Evolutionary conservation across 2,329 filamentous ascomycete genomes (phyloP), one percentile per base, ranked within the genome.

Genomic region (Colletotrichum tanaceti): DNA sequence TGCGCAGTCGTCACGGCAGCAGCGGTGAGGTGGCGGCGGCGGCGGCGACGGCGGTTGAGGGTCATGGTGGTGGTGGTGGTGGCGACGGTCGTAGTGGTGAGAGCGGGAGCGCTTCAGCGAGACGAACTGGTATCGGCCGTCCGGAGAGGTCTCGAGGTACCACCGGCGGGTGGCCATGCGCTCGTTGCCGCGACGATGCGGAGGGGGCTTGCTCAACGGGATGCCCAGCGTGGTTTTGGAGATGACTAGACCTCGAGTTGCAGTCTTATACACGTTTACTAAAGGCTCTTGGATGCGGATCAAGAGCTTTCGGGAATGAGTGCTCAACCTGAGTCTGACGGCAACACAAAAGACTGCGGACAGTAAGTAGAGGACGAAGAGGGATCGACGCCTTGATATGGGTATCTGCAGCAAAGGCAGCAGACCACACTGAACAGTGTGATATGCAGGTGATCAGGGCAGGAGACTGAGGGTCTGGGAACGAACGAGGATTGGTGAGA

Each of bases 51-150:
- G 6, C 0, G 53, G 53, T 3, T 57, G 35, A 20, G 28, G 49
- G 18, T 60, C 39, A 46, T 74, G 75, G 65, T 75, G 72, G 58
- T 76, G 76, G 58, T 76, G 76, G 54, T 75, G 74, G 20, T 41
- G 57, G 39, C 77, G 76, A 50, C 72, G 73, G 60, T 76, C 74
- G 53, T 76, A 73, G 46, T 79, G 63, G 22, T 80, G 76, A 3
- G 80, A 80, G 63, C 75, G 76, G 20, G 80, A 80, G 62, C 79
- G 78, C 72, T 81, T 81, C 75, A 82, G 71, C 50, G 77, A 74
- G 28, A 82, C 79, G 62, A 79, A 79, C 65, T 80, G 79, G 38
- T 74, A 73, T 43, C 73, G 75, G 20, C 79, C 80, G 14, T 75
- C 73, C 13, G 77, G 71, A 7, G 73, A 72, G 16, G 77, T 78